phyloP scores from a whole-genome alignment of 176 grass and related monocot species.

The Lolium multiflorum region DNA sequence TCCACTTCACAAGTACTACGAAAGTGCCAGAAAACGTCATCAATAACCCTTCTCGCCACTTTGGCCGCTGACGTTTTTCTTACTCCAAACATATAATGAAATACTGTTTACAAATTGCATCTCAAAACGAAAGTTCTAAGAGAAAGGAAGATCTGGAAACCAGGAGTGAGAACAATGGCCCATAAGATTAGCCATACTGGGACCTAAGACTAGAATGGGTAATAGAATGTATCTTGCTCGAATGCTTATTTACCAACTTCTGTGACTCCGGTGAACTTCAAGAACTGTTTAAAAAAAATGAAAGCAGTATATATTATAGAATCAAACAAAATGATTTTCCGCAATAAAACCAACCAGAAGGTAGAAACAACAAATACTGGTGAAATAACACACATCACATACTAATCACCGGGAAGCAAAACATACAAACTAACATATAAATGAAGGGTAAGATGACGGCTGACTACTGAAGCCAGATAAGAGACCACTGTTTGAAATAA shows the following conservation, averaged over 20 bases:
- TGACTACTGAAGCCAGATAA: not conserved
- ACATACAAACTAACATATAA: not conserved
- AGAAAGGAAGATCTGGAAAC: conserved; percentile 22
- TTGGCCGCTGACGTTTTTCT: not conserved
- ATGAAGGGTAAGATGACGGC: not conserved
- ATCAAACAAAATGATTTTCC: not conserved
- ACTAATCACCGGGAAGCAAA: not conserved
- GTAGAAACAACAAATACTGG: not conserved
- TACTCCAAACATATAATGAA: not conserved
- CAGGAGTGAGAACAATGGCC: not conserved
- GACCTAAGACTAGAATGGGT: not conserved
- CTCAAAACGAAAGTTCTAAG: not conserved
- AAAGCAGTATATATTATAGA: not conserved
- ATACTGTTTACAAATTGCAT: not conserved
- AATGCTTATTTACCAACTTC: conserved; percentile 36
- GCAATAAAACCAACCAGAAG: conserved; percentile 8
- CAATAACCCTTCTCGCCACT: not conserved
- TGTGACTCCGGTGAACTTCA: not conserved
- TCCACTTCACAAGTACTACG: not conserved
- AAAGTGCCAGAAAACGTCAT: not conserved
- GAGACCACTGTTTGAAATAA: conserved; percentile 25
- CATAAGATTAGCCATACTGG: not conserved
- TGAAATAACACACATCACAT: not conserved
- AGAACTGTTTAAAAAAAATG: conserved; percentile 13
- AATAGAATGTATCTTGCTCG: not conserved